Base-by-base conservation (phyloP, 495 filamentous ascomycete species). In the Aspergillus diversus region DNA sequence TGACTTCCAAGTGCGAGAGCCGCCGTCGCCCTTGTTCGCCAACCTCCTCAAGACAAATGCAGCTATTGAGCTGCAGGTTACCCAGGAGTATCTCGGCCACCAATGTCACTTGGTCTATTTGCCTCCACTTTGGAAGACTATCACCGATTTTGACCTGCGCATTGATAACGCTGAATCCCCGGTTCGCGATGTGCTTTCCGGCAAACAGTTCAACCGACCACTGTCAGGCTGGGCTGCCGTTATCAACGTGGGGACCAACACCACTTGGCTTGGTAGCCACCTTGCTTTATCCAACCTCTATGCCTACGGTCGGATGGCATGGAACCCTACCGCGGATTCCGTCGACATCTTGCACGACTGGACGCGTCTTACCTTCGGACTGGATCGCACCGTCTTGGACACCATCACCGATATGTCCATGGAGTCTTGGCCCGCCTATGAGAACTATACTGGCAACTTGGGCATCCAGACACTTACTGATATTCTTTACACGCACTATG, bases 1-100 rank as follows among this genome's bases (percentile, higher is more conserved):
- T 66, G 89, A 92, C 70, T 92, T 92, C 75, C 89, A 92, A 68
- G 86, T 90, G 31, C 86, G 88, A 42, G 89, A 92, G 73, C 86
- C 89, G 1, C 65, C 78, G 0, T 90, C 87, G n/a, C 88, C 89
- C 0, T 73, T 92, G 11, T 90, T 92, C 62, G 82, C 86, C n/a
- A 81, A 89, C 65, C 64, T 90, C 8, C 69, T 67, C 48, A 73
- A 86, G 32, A 90, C 88, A 1, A 80, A 73, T 55, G 75, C 77
- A 3, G 85, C 86, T 2, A 86, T 91, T 61, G 89, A 91, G 69
- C 74, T 90, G 8, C 80, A 90, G 66, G 80, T 91, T 33, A 80
- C 83, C 0, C 88, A 89, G 61, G 89, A 91, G 66, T 91, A 91
- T 66, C 78, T 90, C 2, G 89, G 89, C 16, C 89, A 91, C 68